Conservation (phyloP, 768 basidiomycete species). For the Suillus tomentosus region DNA sequence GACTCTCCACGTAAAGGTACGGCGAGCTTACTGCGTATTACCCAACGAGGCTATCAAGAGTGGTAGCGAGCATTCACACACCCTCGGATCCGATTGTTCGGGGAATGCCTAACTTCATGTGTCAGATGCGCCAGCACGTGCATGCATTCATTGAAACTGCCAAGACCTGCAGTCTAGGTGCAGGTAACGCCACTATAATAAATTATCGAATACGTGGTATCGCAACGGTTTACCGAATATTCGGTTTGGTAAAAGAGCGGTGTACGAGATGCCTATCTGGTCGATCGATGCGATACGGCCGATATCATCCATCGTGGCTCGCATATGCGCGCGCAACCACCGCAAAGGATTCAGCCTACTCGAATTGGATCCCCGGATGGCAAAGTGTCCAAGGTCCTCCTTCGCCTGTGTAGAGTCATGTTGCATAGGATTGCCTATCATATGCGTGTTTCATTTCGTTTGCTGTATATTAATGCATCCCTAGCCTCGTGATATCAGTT, state of each 20-base stretch:
- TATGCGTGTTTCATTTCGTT: neutral
- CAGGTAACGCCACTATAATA: neutral
- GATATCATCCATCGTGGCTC: neutral
- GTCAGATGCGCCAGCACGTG: neutral
- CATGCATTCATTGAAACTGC: neutral
- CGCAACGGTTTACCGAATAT: neutral
- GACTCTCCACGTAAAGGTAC: neutral
- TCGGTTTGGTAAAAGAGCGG: too few species aligned
- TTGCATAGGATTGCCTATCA: neutral
- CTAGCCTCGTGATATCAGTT: neutral
- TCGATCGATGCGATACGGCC: neutral
- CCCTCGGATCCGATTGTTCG: neutral
- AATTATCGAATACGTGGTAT: neutral
- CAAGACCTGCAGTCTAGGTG: neutral
- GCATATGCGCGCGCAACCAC: slow-evolving; percentile 2
- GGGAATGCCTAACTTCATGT: neutral
- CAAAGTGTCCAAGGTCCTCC: slow-evolving; percentile 7
- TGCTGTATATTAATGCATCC: neutral
- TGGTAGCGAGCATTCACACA: neutral
- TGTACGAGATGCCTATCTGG: neutral
- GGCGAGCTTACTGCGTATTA: neutral
- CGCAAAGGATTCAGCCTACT: neutral
- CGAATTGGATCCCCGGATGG: neutral
- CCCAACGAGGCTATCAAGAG: neutral
- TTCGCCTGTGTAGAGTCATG: neutral